These are phyloP conservation scores for Nitzschia sp. DNA, from an alignment of 108 stramenopile species.

Conservation along the genomic window DNA sequence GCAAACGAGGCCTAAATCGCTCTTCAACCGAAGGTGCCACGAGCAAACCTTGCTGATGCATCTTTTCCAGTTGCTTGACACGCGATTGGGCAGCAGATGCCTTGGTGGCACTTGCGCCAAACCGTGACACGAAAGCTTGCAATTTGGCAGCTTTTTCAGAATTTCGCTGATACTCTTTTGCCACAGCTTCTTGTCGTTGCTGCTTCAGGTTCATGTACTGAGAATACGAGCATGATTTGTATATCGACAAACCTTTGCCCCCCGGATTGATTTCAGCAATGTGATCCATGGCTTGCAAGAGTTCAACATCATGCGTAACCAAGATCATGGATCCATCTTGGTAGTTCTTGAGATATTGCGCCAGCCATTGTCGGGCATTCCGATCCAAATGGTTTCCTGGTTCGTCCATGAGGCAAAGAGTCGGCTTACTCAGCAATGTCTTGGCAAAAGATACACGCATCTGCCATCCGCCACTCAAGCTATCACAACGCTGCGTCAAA, in stretches of 20 bases:
- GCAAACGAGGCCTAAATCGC: slow-evolving; percentile 27
- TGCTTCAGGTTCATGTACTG: slow-evolving; percentile 74
- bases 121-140: slow-evolving; percentile 88
- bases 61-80: slow-evolving; percentile 82
- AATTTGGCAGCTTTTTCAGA: slow-evolving; percentile 79
- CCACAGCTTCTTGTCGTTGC: slow-evolving; percentile 64
- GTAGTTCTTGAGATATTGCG: slow-evolving; percentile 79
- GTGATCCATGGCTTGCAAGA: slow-evolving; percentile 71
- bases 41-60: slow-evolving; percentile 56
- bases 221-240: slow-evolving; percentile 66
- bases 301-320: slow-evolving; percentile 83
- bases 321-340: slow-evolving; percentile 77
- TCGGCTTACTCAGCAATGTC: slow-evolving; percentile 81
- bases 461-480: slow-evolving; percentile 93
- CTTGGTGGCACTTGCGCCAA: slow-evolving; percentile 86
- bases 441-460: slow-evolving; percentile 91
- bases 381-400: slow-evolving; percentile 84
- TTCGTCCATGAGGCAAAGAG: slow-evolving; percentile 85
- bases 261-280: slow-evolving; percentile 83
- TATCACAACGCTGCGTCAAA: slow-evolving; percentile 64
- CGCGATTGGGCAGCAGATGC: slow-evolving; percentile 84
- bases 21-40: slow-evolving; percentile 52
- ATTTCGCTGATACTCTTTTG: slow-evolving; percentile 82
- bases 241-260: slow-evolving; percentile 44
- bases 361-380: slow-evolving; percentile 80